These are phyloP conservation scores for Lentinula sp. DNA, from an alignment of 768 basidiomycete species.

Conservation along the genomic window DNA sequence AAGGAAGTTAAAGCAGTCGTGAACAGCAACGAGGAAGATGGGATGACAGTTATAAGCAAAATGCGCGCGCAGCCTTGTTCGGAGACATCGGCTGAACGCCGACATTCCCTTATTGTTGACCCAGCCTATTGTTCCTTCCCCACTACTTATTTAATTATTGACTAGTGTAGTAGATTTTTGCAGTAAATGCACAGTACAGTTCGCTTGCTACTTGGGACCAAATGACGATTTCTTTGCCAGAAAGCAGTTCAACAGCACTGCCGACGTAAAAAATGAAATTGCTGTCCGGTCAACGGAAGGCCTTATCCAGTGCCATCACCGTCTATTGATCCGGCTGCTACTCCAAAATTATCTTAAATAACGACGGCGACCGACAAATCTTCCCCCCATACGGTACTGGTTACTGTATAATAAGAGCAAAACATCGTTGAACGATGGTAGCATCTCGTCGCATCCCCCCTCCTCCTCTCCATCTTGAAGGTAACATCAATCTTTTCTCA, in stretches of 20 bases:
- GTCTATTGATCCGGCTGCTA: neutral
- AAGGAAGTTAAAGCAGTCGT: neutral
- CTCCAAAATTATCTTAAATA: neutral
- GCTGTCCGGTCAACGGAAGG: neutral
- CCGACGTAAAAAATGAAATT: neutral
- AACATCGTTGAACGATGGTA: conserved; percentile 7
- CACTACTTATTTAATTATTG: too few relatives aligned
- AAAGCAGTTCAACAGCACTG: too few relatives aligned
- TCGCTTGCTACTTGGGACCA: too few relatives aligned
- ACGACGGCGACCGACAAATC: neutral
- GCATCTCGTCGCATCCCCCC: conserved; percentile 19
- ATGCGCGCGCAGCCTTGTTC: neutral
- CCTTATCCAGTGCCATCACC: neutral
- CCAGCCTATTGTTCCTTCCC: neutral
- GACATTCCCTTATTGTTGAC: neutral
- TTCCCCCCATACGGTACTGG: conserved; percentile 6
- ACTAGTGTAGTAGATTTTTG: too few relatives aligned
- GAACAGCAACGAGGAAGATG: neutral
- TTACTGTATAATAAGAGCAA: conserved; percentile 1
- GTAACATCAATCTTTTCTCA: conserved; percentile 16
- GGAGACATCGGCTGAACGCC: neutral
- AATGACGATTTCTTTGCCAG: too few relatives aligned
- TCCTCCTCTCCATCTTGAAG: conserved; percentile 34
- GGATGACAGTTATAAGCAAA: neutral
- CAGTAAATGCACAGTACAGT: too few relatives aligned